Conservation (phyloP, 1,284 basidiomycete genomes). For the Apiotrichum mycotoxinovorans region DNA sequence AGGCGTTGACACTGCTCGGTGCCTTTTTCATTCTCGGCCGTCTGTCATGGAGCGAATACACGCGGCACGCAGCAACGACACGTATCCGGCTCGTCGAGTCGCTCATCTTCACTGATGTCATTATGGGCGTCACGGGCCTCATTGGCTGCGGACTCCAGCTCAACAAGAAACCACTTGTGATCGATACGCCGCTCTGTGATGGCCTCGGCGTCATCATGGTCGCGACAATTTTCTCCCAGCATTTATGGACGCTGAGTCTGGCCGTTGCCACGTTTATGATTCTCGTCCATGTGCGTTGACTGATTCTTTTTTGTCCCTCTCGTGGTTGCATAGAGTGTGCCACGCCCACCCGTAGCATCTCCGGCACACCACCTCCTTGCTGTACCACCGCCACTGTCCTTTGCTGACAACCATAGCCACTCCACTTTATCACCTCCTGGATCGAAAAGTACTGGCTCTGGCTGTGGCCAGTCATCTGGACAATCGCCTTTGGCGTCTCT, state of each 20-base stretch:
- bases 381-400: too few relatives aligned
- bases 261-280: slow-evolving; percentile 50
- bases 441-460: slow-evolving; percentile 46
- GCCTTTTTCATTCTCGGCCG: slow-evolving; percentile 32
- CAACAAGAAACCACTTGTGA: slow-evolving; percentile 19
- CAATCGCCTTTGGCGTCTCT: slow-evolving; percentile 28
- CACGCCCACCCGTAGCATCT: too few relatives aligned
- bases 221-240: slow-evolving; percentile 40
- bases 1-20: slow-evolving; percentile 38
- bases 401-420: slow-evolving; percentile 29
- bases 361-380: too few relatives aligned
- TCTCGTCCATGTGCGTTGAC: slow-evolving; percentile 39
- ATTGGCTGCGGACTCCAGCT: slow-evolving; percentile 32
- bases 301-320: not conserved
- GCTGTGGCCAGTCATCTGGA: slow-evolving; percentile 43
- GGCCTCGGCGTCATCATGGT: slow-evolving; percentile 43
- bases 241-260: slow-evolving; percentile 48
- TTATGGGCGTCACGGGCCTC: slow-evolving; percentile 39
- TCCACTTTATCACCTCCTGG: slow-evolving; percentile 38
- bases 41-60: slow-evolving; percentile 37
- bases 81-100: slow-evolving; percentile 47
- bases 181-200: slow-evolving; percentile 37
- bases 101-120: slow-evolving; percentile 45
- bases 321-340: too few relatives aligned
- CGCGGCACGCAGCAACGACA: slow-evolving; percentile 40